Conservation (phyloP, 2,329 filamentous ascomycete species). For the Aspergillus chevalieri region DNA sequence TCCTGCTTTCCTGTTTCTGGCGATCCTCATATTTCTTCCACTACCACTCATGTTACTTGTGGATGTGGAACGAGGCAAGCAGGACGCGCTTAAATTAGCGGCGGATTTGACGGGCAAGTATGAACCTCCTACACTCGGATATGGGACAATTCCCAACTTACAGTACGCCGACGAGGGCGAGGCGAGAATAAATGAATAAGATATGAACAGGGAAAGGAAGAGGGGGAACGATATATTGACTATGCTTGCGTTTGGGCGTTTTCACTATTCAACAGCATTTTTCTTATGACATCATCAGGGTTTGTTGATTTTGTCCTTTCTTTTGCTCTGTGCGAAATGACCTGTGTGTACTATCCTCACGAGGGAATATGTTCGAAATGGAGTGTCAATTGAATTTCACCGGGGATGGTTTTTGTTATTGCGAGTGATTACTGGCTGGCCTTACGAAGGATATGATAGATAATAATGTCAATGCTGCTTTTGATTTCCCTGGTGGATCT, state of each 20-base stretch:
- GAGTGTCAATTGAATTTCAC: too few species aligned
- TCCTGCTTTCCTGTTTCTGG: constrained; percentile 88
- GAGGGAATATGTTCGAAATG: too few species aligned
- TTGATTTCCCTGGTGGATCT: neutral
- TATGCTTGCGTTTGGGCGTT: neutral
- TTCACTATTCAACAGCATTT: neutral
- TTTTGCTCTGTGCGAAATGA: too few species aligned
- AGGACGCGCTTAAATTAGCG: constrained; percentile 61
- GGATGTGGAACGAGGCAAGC: constrained; percentile 71
- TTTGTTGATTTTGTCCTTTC: too few species aligned
- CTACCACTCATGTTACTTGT: constrained; percentile 80
- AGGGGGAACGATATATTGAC: neutral
- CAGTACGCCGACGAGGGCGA: constrained; percentile 2
- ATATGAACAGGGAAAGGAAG: neutral
- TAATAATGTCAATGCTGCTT: too few species aligned
- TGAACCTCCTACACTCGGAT: constrained; percentile 15
- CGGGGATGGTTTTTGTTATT: too few species aligned
- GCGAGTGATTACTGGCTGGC: too few species aligned
- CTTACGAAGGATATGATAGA: too few species aligned
- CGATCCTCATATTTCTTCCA: constrained; percentile 74
- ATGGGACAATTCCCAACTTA: constrained; percentile 16
- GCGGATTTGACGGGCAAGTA: constrained; percentile 39
- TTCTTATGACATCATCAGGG: too few species aligned
- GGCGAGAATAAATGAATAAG: neutral
- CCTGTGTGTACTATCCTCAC: too few species aligned